phyloP scores from a whole-genome alignment of 2,329 filamentous ascomycete species.

The Diaporthe eres region DNA sequence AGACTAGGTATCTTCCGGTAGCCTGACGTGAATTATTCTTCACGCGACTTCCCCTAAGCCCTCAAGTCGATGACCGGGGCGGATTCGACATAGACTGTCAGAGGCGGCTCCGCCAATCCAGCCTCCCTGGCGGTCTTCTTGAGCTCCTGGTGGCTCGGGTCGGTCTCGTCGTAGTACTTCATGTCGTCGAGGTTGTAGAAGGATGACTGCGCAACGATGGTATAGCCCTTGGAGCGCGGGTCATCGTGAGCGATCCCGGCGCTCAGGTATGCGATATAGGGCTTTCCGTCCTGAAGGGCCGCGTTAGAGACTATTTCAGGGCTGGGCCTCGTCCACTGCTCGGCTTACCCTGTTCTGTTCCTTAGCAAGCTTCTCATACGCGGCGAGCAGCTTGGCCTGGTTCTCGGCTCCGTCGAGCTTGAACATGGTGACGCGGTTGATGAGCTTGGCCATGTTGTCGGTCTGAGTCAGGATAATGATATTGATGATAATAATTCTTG shows the following conservation, averaged over 20 bases:
- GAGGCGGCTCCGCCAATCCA: constrained; percentile 50
- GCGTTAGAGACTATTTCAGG: not conserved
- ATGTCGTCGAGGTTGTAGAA: constrained; percentile 78
- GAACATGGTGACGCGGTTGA: constrained; percentile 68
- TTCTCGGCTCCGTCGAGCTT: constrained; percentile 62
- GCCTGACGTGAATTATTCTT: not conserved
- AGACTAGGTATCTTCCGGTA: not conserved
- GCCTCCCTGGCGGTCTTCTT: constrained; percentile 54
- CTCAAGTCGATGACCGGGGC: constrained; percentile 34
- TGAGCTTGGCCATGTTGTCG: constrained; percentile 56
- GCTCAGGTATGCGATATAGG: constrained; percentile 74
- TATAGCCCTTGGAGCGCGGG: constrained; percentile 75
- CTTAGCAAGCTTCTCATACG: constrained; percentile 58
- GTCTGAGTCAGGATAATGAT: not conserved
- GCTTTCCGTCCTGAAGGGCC: constrained; percentile 72
- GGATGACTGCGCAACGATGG: constrained; percentile 72
- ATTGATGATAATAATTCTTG: not conserved
- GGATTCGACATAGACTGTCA: constrained; percentile 58
- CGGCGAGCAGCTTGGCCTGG: constrained; percentile 59
- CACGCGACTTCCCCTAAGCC: not conserved
- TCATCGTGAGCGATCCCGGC: constrained; percentile 69
- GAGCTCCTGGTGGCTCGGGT: constrained; percentile 58
- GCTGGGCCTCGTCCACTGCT: not conserved
- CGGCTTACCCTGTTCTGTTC: constrained; percentile 58
- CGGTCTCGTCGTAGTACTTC: constrained; percentile 75